phyloP scores from a whole-genome alignment of 306 rosid species.

The Aeschynomene evenia region DNA sequence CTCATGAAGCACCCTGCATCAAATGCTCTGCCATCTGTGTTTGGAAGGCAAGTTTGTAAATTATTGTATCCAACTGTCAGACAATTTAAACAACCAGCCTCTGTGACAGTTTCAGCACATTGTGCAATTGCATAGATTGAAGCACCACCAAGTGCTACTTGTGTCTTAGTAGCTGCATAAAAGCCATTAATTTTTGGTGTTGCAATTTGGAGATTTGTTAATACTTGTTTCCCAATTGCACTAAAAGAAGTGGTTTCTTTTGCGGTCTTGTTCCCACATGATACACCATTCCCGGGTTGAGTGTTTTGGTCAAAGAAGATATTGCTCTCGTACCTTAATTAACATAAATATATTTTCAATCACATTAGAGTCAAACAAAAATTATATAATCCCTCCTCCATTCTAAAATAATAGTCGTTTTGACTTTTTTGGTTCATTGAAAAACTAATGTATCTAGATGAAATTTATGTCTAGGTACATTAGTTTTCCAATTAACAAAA shows the following conservation, averaged over 20 bases:
- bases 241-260: background rate
- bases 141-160: background rate
- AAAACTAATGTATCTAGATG: no score
- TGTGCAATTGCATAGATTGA: constrained; percentile 61
- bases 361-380: no score
- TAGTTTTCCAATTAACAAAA: no score
- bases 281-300: background rate
- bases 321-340: constrained; percentile 31
- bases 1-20: constrained; percentile 73
- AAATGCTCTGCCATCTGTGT: constrained; percentile 42
- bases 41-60: constrained; percentile 47
- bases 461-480: no score
- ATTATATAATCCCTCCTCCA: no score
- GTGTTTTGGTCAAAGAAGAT: constrained; percentile 6
- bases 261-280: constrained; percentile 28
- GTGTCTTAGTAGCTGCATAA: constrained; percentile 44
- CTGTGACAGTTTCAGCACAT: constrained; percentile 47
- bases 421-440: no score
- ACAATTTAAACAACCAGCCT: constrained; percentile 41
- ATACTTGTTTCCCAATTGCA: constrained; percentile 13
- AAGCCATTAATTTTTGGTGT: constrained; percentile 42
- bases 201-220: constrained; percentile 28
- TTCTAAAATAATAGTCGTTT: no score
- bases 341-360: no score
- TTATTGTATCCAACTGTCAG: constrained; percentile 41